Percentiles rank a stretch among this genome's conserved stretches.
Conservation (phyloP, 345 rosid genomes). For the Eucalyptus erythrocorys region DNA sequence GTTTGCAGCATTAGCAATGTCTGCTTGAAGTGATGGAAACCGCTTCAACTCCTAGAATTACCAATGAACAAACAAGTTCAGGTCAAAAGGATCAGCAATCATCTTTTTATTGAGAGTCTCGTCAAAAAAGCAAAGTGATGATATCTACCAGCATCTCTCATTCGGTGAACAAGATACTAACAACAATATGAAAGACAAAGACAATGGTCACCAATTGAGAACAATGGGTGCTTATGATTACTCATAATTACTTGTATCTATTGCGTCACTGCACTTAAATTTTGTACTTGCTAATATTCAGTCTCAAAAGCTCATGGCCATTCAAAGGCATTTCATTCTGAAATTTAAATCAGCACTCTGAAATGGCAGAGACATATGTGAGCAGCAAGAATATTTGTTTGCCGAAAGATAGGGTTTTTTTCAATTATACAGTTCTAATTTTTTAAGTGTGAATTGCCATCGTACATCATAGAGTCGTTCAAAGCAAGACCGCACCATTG, state of each 20-base stretch:
- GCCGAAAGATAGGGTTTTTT: neutral
- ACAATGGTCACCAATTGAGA: neutral
- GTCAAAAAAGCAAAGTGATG: neutral
- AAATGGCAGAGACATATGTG: neutral
- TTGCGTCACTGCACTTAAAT: neutral
- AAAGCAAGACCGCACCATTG: neutral
- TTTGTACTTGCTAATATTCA: neutral
- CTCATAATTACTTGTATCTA: neutral
- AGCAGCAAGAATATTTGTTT: neutral
- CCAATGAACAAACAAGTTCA: neutral
- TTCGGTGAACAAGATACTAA: neutral
- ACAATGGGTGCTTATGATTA: neutral
- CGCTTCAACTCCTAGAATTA: slow-evolving; percentile 76
- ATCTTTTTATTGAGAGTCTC: neutral
- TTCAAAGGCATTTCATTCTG: neutral
- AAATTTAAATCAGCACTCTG: neutral
- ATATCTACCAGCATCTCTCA: neutral
- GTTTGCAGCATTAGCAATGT: slow-evolving; percentile 90
- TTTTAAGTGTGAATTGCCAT: neutral
- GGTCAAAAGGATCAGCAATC: neutral
- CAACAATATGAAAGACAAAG: neutral
- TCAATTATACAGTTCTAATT: neutral
- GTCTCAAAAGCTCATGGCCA: neutral
- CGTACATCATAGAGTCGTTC: neutral
- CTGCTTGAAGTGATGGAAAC: slow-evolving; percentile 76